phyloP scores from a whole-genome alignment of 371 early-diverging fungal genomes.

The Apophysomyces sp. region DNA sequence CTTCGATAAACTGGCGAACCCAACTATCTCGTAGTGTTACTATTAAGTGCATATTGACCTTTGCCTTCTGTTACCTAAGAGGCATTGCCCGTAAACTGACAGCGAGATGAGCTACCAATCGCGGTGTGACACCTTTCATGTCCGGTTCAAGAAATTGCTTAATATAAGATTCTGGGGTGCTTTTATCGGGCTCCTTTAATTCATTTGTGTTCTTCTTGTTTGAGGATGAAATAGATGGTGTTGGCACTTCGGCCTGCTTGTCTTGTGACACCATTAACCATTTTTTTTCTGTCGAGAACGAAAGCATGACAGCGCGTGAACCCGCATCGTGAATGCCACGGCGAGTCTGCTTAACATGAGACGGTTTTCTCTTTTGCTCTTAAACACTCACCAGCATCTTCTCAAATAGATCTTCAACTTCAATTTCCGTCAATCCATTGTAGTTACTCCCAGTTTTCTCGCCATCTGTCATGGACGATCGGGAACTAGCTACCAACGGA shows the following conservation, averaged over 20 bases:
- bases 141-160: conserved; percentile 61
- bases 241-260: conserved; percentile 39
- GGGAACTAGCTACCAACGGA: conserved; percentile 11
- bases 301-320: conserved; percentile 36
- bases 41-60: no score
- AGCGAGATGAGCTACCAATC: conserved; percentile 58
- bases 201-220: conserved; percentile 17
- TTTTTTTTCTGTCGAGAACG: conserved; percentile 48
- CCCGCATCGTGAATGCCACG: conserved; percentile 45
- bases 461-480: conserved; percentile 10
- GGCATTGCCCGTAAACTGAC: conserved; percentile 76
- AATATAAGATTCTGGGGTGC: conserved; percentile 66
- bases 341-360: conserved; percentile 24
- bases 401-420: conserved; percentile 47
- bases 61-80: conserved; percentile 70
- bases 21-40: conserved; percentile 32
- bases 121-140: conserved; percentile 57
- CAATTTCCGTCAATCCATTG: conserved; percentile 20
- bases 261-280: conserved; percentile 52
- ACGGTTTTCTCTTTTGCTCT: background rate
- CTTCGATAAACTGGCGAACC: conserved; percentile 70
- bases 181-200: conserved; percentile 44
- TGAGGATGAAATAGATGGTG: conserved; percentile 8
- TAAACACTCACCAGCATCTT: conserved; percentile 41
- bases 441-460: conserved; percentile 3